phyloP scores from a whole-genome alignment of 257 asterid species.

The Parsonsia alboflavescens region DNA sequence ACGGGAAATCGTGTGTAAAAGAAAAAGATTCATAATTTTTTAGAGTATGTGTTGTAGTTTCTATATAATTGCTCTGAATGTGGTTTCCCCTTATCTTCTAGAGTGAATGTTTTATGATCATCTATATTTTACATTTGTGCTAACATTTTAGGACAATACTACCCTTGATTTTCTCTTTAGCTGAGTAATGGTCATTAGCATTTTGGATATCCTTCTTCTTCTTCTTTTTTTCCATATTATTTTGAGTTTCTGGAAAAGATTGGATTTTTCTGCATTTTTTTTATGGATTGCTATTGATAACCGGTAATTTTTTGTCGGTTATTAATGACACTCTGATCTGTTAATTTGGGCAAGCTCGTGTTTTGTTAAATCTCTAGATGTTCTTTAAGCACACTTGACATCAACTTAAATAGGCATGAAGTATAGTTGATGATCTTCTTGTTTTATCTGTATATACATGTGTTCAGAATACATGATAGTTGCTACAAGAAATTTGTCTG shows the following conservation, averaged over 20 bases:
- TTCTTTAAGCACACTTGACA: not conserved
- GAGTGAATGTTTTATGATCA: not conserved
- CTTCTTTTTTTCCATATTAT: not conserved
- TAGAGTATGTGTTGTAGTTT: not conserved
- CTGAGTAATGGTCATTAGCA: not conserved
- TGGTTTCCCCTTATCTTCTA: not conserved
- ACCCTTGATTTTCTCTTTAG: not conserved
- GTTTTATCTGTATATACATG: not conserved
- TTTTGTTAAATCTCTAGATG: not conserved
- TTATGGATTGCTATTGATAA: not conserved
- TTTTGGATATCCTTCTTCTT: not conserved
- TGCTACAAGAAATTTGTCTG: not conserved
- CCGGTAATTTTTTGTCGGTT: not conserved
- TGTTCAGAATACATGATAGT: not conserved
- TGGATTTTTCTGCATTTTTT: not conserved
- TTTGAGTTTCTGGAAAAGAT: not conserved
- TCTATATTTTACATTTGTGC: not conserved
- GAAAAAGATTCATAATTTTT: too few relatives aligned
- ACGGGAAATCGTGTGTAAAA: not conserved
- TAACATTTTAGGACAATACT: not conserved
- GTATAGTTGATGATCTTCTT: not conserved
- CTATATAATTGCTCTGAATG: not conserved
- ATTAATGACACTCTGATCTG: not conserved
- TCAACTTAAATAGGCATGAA: not conserved
- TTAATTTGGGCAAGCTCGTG: not conserved